Conservation (phyloP, 306 rosid genomes). For the Fagus crenata region DNA sequence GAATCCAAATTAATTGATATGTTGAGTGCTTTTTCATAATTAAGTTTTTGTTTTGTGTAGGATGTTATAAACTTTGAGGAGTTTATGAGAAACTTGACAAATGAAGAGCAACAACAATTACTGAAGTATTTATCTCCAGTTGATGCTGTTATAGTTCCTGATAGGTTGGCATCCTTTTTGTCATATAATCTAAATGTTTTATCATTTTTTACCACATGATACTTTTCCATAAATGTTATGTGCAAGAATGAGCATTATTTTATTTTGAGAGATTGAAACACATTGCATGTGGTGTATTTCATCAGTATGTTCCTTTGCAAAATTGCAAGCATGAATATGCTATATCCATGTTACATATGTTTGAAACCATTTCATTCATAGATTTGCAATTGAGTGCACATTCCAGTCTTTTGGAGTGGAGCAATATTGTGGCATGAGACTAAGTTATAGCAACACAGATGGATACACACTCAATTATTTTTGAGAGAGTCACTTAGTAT, state of each 20-base stretch:
- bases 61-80: slow-evolving; percentile 75
- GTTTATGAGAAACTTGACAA: slow-evolving; percentile 70
- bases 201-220: slow-evolving; percentile 15
- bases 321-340: slow-evolving; percentile 15
- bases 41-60: slow-evolving; percentile 48
- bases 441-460: background rate
- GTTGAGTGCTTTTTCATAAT: slow-evolving; percentile 27
- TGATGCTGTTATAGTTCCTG: slow-evolving; percentile 71
- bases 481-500: background rate
- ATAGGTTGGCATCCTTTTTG: slow-evolving; percentile 58
- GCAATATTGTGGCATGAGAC: background rate
- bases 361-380: slow-evolving; percentile 11
- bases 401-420: background rate
- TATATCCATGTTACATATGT: background rate
- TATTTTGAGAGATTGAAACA: slow-evolving; percentile 9
- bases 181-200: slow-evolving; percentile 4
- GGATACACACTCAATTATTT: slow-evolving; percentile 8
- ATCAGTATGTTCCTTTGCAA: background rate
- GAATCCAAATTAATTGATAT: background rate
- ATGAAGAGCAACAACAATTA: slow-evolving; percentile 85
- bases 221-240: slow-evolving; percentile 6
- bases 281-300: background rate
- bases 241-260: slow-evolving; percentile 6
- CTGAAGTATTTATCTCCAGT: slow-evolving; percentile 72
- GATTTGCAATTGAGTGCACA: background rate